phyloP scores from a whole-genome alignment of 1,284 basidiomycete species.

The Ustilago hordei region DNA sequence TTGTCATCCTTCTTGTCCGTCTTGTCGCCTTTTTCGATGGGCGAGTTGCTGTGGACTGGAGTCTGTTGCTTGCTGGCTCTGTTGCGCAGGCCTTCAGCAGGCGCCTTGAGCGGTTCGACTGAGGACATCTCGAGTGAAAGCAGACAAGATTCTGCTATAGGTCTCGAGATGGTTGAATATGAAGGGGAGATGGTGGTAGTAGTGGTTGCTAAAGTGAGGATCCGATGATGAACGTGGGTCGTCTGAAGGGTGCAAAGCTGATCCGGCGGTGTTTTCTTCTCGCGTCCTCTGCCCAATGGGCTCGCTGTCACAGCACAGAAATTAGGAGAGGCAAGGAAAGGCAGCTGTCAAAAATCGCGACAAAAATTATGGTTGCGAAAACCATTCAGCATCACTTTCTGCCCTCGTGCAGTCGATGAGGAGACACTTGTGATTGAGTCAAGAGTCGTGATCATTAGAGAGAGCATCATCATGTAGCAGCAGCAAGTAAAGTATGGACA shows the following conservation, averaged over 20 bases:
- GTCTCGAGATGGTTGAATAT: neutral
- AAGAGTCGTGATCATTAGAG: neutral
- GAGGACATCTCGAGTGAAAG: constrained; percentile 26
- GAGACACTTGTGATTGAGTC: neutral
- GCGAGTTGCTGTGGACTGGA: constrained; percentile 7
- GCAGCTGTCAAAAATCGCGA: neutral
- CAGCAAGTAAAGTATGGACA: neutral
- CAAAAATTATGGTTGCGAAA: neutral
- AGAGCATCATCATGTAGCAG: neutral
- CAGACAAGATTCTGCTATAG: neutral
- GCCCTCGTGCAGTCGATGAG: neutral
- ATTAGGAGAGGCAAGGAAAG: neutral
- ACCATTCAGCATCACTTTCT: neutral
- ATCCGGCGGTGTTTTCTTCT: constrained; percentile 2
- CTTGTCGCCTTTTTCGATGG: constrained; percentile 7
- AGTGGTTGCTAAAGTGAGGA: neutral
- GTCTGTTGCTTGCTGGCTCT: constrained; percentile 17
- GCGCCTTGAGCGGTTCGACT: constrained; percentile 4
- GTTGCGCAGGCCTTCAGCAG: constrained; percentile 43
- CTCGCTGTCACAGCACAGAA: neutral
- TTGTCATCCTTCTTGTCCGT: constrained; percentile 10
- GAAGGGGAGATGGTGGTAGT: constrained; percentile 11
- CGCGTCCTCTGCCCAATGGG: neutral
- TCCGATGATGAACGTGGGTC: neutral
- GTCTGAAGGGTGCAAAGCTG: neutral